Evolutionary conservation across 1,284 basidiomycete species (phyloP), one percentile per base, ranked within the genome.

Genomic region (Ustilago sp.): DNA sequence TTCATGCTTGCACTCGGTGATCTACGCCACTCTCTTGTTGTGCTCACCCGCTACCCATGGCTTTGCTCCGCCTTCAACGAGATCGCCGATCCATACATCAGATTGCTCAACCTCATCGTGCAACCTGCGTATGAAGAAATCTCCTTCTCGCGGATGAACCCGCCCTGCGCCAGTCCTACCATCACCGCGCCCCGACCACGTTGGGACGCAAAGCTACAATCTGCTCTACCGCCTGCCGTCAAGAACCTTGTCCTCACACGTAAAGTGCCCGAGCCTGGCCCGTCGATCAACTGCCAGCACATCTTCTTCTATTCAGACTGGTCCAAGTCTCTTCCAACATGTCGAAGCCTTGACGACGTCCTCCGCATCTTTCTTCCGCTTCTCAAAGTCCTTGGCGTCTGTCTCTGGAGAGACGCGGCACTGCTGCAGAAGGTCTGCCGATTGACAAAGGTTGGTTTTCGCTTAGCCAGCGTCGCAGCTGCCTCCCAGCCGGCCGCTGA

Each of bases 1-100:
- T 93, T 93, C n/a, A 88, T 98, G 36, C 90, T 99, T 31, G 89
- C 93, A 39, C 88, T 98, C 48, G 97, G 97, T 17, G 92, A 93
- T 34, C 82, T 96, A 41, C 90, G 91, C 54, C 91, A 93, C 12
- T 91, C 93, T 9, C 87, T 94, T 55, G 90, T 91, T 41, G 90
- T 98, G 66, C 87, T 99, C 74, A 90, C 92, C 32, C 91, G 91
- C 81, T 94, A 91, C 83, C 93, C 93, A 3, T 95, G 94, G 93
- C 88, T 97, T 52, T 90, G 93, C 36, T 91, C 93, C 75, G 91
- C 92, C 23, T 90, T 77, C 60, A 91, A 92, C 3, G 91, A 93
- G 77, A 89, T 98, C 50, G 93, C 94, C 1, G 94, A 97, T 85
- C 87, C 97, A 0, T 85, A 83, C 59, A 75, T 82, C 43, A 85